phyloP scores from a whole-genome alignment of 768 basidiomycete species.

The Amylocystis lapponica region DNA sequence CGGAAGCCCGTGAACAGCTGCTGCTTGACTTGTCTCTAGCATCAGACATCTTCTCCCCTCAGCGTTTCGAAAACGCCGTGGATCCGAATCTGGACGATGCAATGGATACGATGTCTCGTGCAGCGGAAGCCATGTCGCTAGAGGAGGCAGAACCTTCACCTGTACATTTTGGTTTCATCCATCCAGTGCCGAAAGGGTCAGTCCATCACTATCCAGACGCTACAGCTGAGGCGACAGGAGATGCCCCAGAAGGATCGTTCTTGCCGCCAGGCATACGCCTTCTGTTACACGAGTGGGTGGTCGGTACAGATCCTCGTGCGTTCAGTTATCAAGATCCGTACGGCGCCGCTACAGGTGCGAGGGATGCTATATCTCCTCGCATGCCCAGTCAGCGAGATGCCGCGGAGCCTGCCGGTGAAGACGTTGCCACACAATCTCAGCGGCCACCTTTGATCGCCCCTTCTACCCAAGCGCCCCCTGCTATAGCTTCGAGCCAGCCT shows the following conservation, averaged over 20 bases:
- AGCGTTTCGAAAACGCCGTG: slow-evolving; percentile 29
- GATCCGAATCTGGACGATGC: slow-evolving; percentile 24
- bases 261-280: slow-evolving; percentile 48
- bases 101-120: slow-evolving; percentile 53
- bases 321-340: slow-evolving; percentile 57
- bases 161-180: slow-evolving; percentile 57
- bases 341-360: slow-evolving; percentile 7
- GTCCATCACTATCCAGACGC: slow-evolving; percentile 27
- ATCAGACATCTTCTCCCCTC: slow-evolving; percentile 47
- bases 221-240: background rate
- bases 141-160: slow-evolving; percentile 45
- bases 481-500: slow-evolving; percentile 12
- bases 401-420: background rate
- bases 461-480: slow-evolving; percentile 16
- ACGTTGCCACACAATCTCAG: slow-evolving; percentile 9
- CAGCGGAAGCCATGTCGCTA: slow-evolving; percentile 43
- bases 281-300: slow-evolving; percentile 64
- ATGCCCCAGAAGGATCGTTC: slow-evolving; percentile 9
- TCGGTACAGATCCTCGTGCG: slow-evolving; percentile 43
- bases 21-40: slow-evolving; percentile 60
- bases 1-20: slow-evolving; percentile 53
- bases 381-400: background rate
- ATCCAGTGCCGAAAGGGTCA: slow-evolving; percentile 31
- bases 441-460: slow-evolving; percentile 36
- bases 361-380: background rate